Evolutionary conservation across 228 moss, liverwort and hornwort genomes (phyloP), one percentile per base, ranked within the genome.

Genomic region (Sphagnum magellanicum): DNA sequence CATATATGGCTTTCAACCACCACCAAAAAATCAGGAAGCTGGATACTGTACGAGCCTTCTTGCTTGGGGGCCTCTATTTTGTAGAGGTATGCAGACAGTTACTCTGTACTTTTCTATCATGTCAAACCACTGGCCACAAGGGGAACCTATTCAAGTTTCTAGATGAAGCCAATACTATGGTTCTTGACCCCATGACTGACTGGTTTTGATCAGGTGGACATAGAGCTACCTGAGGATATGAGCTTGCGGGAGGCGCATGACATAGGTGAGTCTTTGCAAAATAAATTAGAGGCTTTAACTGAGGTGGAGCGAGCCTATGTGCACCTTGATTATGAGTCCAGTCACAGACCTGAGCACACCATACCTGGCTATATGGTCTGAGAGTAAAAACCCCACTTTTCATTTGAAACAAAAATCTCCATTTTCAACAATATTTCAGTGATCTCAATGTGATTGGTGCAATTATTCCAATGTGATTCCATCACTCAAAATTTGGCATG

Each of bases 1-100:
- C 90, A 0, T 90, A 91, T 65, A 74, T 90, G 77, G 90, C 90
- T 0, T 72, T 74, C 78, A 91, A 88, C 74, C 88, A 94, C 74
- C 75, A 91, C 73, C 68, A 58, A 5, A 53, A 75, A 50, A 83
- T 94, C 55, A 51, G 67, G 16, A 77, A 74, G 64, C 75, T 90
- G 68, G 86, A 91, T 77, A 88, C 88, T 12, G 77, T 88, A 59
- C 83, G 83, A 32, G 90, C 86, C n/a, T 83, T 81, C 48, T 77
- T 79, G 59, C 79, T 94, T 67, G 91, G 94, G 14, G 79, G 74
- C 5, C 72, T 62, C 53, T 91, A 81, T 67, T 94, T 90, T 63
- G 91, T 88, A 55, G 88, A 90, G 87, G 87, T 78, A 57, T 17
- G 71, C 17, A 17, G 6, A 6, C 50, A 62, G 49, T 50, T 48